Evolutionary conservation across 2,329 filamentous ascomycete species (phyloP), one percentile per base, ranked within the genome.

Genomic region (Gyromitra esculenta): DNA sequence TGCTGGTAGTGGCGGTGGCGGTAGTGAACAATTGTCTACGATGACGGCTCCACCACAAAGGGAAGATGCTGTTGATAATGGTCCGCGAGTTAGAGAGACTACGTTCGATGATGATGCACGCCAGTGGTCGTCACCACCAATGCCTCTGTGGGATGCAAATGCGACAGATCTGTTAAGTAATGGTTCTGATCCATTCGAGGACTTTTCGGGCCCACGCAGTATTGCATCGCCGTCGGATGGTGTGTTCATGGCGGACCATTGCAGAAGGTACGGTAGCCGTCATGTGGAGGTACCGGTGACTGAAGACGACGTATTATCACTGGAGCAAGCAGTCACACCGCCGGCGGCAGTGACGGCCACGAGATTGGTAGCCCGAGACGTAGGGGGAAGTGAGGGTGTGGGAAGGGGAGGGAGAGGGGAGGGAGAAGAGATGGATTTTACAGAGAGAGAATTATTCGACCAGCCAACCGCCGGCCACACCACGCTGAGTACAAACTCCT

Each of bases 141-240:
- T 59, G 25, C 13, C 54, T n/a, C 54, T 59, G n/a, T 59, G 54
- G 54, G 37, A 59, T 15, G 9, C 21, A 8, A 25, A 59, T 15
- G 54, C 54, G 13, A n/a, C 3, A 7, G 54, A 59, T 59, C 3
- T 59, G 5, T 25, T 59, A n/a, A 39, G 54, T 15, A 59, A 37
- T 37, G 54, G 54, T 4, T 59, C 54, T 15, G 54, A 59, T 15
- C 5, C n/a, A 7, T 59, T 59, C 54, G 54, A 59, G 8, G 54
- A 59, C 54, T 59, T 59, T 15, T 59, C 54, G 13, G 54, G 2
- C 0, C 31, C 31, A 15, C 54, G n/a, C n/a, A 59, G 25, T 8
- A 37, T 59, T 5, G 54, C 54, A 18, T 59, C 54, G 13, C 31
- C 54, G 25, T n/a, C 54, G 31, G 54, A 59, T 15, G n/a, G 39